Conservation (phyloP, 78 protist species). For the Emiliania huxleyi region DNA sequence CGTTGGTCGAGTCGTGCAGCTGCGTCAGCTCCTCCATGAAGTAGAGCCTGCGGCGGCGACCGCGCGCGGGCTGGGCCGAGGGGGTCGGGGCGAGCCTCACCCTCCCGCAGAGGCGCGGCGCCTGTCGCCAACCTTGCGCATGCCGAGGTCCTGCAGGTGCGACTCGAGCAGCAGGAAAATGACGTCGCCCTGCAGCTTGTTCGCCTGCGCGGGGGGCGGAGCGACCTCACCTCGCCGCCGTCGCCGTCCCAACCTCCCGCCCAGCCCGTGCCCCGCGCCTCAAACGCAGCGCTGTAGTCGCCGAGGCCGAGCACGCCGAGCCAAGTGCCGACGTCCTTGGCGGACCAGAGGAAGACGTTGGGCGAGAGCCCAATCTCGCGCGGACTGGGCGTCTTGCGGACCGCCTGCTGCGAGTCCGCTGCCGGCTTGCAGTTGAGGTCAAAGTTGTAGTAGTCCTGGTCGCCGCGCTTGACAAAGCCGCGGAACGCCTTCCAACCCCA, state of each 20-base stretch:
- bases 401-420: not conserved
- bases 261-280: no score
- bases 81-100: no score
- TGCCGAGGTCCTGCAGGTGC: conserved; percentile 4
- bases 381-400: not conserved
- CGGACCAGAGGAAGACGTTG: conserved; percentile 1
- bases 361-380: not conserved
- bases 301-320: not conserved
- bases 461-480: not conserved
- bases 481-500: not conserved
- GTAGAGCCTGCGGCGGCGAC: no score
- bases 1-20: conserved; percentile 21
- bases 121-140: not conserved
- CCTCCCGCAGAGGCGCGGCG: no score
- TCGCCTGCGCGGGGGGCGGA: no score
- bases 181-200: conserved; percentile 5
- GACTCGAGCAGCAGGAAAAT: not conserved
- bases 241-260: no score
- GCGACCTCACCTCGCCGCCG: no score
- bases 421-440: conserved; percentile 11
- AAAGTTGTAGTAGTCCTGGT: not conserved
- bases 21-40: conserved; percentile 18
- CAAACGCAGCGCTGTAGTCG: not conserved
- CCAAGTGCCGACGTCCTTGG: not conserved
- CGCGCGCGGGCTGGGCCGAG: no score